Evolutionary conservation across 106 monocot species (phyloP), one percentile per base, ranked within the genome.

Genomic region (Allium sativum): DNA sequence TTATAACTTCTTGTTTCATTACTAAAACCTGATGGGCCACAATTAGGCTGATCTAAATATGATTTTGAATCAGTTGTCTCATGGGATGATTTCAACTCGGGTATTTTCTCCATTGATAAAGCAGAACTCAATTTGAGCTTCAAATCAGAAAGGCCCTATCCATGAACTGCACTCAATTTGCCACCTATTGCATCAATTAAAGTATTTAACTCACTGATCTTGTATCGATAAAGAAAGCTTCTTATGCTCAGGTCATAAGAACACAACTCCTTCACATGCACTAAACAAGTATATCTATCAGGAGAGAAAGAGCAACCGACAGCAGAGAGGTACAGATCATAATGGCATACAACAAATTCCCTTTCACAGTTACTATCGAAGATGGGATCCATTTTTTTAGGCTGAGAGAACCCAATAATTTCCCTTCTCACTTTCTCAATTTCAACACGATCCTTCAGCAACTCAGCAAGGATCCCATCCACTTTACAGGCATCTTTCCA

Each of bases 311-410:
- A 44, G 62, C 93, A 94, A 55, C 78, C 76, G 61, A 56, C 86
- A 53, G 89, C 93, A 69, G 93, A 86, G 52, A 94, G 76, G 58
- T 94, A 76, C 58, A 94, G 64, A 74, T 94, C 93, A 72, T 89
- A 89, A 63, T 83, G 83, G 72, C 93, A 94, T 31, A 81, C 42
- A 43, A 73, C 71, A 69, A 89, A 94, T 58, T 94, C 93, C 46
- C 80, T 80, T 65, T 89, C 93, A 45, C 51, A 70, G 58, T 73
- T 73, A 60, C 71, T 52, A 79, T 86, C 86, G 65, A 94, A 94
- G 31, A 48, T 21, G 14, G 71, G 42, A 62, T 89, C 86, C 85
- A 89, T 94, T 76, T 89, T 94, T 59, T 76, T 75, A 57, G 78
- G 64, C 53, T 81, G 82, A 40, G 69, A 78, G 58, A 68, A 65